These are phyloP conservation scores for Tubosaeta sp. DNA, from an alignment of 768 basidiomycete species.

Conservation along the genomic window DNA sequence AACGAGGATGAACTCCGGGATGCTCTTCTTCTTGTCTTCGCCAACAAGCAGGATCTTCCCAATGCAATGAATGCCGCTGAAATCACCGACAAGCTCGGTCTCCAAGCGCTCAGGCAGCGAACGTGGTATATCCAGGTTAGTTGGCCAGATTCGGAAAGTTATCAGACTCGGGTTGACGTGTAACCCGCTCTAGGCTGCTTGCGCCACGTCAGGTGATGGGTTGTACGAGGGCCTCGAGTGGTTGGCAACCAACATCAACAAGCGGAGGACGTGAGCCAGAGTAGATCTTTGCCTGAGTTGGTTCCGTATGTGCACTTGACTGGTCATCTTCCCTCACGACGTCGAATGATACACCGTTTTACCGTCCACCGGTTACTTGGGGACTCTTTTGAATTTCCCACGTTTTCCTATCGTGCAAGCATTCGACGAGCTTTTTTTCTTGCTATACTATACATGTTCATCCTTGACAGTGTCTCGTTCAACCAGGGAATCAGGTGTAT, in stretches of 20 bases:
- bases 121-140: slow-evolving; percentile 96
- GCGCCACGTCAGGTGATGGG: slow-evolving; percentile 97
- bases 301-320: slow-evolving; percentile 46
- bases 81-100: slow-evolving; percentile 98
- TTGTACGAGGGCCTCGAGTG: slow-evolving; percentile 98
- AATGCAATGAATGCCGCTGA: slow-evolving; percentile 99
- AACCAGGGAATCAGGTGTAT: slow-evolving; percentile 11
- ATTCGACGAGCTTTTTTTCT: slow-evolving; percentile 3
- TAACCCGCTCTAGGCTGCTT: slow-evolving; percentile 68
- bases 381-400: slow-evolving; percentile 21
- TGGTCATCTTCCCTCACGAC: slow-evolving; percentile 59
- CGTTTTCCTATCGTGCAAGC: slow-evolving; percentile 5
- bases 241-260: slow-evolving; percentile 83
- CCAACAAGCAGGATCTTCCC: slow-evolving; percentile 99
- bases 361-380: slow-evolving; percentile 32
- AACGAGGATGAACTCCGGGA: slow-evolving; percentile 99
- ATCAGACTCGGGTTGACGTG: slow-evolving; percentile 10
- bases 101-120: slow-evolving; percentile 94
- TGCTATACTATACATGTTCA: slow-evolving; percentile 19
- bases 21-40: slow-evolving; percentile 96
- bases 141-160: slow-evolving; percentile 7
- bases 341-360: slow-evolving; percentile 47
- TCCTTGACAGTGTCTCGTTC: slow-evolving; percentile 5
- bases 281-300: slow-evolving; percentile 30
- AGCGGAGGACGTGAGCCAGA: slow-evolving; percentile 63